Evolutionary conservation across 805 yeast genomes (phyloP).

Genomic region (Zygoascus flipseniorum): DNA sequence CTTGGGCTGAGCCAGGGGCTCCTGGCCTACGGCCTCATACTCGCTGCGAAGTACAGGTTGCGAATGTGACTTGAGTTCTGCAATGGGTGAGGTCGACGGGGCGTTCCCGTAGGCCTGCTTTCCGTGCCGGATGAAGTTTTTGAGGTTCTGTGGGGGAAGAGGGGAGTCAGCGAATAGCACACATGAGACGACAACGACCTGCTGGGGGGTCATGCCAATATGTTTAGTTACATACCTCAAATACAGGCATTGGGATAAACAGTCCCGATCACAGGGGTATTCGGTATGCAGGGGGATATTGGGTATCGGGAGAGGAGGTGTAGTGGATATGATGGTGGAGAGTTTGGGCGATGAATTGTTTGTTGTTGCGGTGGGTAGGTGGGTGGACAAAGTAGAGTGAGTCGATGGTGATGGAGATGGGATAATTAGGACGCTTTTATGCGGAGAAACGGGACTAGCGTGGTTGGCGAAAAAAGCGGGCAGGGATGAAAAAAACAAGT

Average conservation of each 20-base stretch:
- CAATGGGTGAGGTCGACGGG: background rate
- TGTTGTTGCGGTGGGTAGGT: no score
- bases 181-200: no score
- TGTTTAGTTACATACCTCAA: conserved; percentile 9
- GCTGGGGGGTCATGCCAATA: background rate
- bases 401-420: no score
- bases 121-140: conserved; percentile 57
- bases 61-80: background rate
- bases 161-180: no score
- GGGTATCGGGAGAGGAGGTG: background rate
- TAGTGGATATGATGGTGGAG: background rate
- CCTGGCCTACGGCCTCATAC: background rate
- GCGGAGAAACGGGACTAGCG: no score
- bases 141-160: conserved; percentile 39
- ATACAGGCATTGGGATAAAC: conserved; percentile 10
- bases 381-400: no score
- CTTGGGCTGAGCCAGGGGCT: conserved; percentile 13
- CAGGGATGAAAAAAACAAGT: no score
- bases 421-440: no score
- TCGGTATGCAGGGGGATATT: background rate
- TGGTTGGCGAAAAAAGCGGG: no score
- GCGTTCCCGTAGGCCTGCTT: conserved; percentile 39
- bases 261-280: background rate
- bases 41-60: background rate
- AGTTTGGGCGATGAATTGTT: background rate